Evolutionary conservation across 306 rosid genomes (phyloP).

Genomic region (Rubus idaeus): DNA sequence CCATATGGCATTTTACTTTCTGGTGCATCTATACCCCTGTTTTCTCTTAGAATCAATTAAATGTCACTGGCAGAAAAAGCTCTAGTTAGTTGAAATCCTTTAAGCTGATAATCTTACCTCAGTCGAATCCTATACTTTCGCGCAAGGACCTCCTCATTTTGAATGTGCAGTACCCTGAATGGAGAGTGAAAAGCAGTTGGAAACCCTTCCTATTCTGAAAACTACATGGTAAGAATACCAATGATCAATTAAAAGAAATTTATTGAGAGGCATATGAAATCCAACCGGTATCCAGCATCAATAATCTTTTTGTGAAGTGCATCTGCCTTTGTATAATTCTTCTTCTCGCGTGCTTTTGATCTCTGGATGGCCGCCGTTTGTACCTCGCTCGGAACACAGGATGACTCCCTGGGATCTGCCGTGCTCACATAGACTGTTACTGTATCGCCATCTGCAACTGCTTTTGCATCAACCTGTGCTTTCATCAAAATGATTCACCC

Average conservation of each 20-base stretch:
- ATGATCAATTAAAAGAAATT: not conserved
- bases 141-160: constrained; percentile 65
- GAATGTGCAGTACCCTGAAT: constrained; percentile 53
- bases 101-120: constrained; percentile 49
- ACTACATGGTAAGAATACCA: not conserved
- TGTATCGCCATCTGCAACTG: constrained; percentile 91
- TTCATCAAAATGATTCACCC: constrained; percentile 18
- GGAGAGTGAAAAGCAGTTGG: constrained; percentile 4
- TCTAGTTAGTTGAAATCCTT: not conserved
- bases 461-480: constrained; percentile 75
- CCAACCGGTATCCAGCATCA: constrained; percentile 79
- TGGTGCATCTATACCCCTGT: constrained; percentile 96
- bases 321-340: constrained; percentile 55
- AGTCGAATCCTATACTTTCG: constrained; percentile 78
- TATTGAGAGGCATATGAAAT: not conserved
- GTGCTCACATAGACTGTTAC: constrained; percentile 85
- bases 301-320: constrained; percentile 66
- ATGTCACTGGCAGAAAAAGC: not conserved
- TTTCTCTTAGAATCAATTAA: constrained; percentile 12
- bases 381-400: constrained; percentile 53
- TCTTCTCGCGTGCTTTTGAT: constrained; percentile 53
- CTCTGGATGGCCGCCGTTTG: constrained; percentile 51
- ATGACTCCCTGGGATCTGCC: constrained; percentile 66
- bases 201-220: not conserved
- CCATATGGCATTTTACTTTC: constrained; percentile 84